Conservation (phyloP, 768 basidiomycete genomes). For the Rhizopogon vinicolor region DNA sequence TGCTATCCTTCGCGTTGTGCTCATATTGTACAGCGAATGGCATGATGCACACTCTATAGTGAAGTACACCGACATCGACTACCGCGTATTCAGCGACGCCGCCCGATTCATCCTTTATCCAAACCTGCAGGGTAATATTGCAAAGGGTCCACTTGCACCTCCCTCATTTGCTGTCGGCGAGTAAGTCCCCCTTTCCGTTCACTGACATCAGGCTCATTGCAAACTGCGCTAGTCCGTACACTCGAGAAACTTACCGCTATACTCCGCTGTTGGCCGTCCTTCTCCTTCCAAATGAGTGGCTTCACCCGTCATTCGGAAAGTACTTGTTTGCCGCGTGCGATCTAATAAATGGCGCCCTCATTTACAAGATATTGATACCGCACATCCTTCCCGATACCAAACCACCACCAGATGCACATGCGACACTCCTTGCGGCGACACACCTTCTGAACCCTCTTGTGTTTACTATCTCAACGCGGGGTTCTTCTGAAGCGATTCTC, state of each 20-base stretch:
- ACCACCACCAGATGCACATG: conserved; percentile 20
- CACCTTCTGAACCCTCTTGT: conserved; percentile 94
- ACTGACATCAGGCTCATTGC: conserved; percentile 5
- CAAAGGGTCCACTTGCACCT: conserved; percentile 54
- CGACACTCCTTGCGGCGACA: conserved; percentile 56
- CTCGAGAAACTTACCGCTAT: conserved; percentile 91
- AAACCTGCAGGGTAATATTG: conserved; percentile 39
- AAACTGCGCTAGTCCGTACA: conserved; percentile 67
- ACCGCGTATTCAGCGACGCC: conserved; percentile 93
- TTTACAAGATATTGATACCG: conserved; percentile 56
- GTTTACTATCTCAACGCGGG: conserved; percentile 94
- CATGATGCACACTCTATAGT: conserved; percentile 79
- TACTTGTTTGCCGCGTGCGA: conserved; percentile 83
- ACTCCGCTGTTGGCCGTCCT: conserved; percentile 88
- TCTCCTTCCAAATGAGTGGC: conserved; percentile 71
- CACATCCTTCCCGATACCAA: conserved; percentile 31
- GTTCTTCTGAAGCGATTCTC: conserved; percentile 90
- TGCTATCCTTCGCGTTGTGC: conserved; percentile 53
- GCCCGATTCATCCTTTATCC: conserved; percentile 62
- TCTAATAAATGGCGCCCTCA: conserved; percentile 70
- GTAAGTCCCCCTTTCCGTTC: conserved; percentile 45
- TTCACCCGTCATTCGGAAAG: conserved; percentile 90
- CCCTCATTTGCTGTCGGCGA: conserved; percentile 55
- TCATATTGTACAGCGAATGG: conserved; percentile 87
- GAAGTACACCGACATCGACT: conserved; percentile 99